Evolutionary conservation across 495 filamentous ascomycete species (phyloP).

Genomic region (Parmelia sp.): DNA sequence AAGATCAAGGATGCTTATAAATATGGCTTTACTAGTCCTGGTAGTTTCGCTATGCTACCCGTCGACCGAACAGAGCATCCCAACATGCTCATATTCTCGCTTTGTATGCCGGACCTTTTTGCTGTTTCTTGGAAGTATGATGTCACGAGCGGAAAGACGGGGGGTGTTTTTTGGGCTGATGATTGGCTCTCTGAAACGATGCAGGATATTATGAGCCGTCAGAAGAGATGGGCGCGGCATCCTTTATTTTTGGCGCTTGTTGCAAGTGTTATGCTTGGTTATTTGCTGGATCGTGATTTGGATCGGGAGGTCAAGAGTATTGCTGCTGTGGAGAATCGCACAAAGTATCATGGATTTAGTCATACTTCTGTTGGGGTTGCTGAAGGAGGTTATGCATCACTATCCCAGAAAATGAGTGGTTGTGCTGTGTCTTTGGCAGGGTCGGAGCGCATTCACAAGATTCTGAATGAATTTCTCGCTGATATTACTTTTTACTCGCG

Average conservation of each 20-base stretch:
- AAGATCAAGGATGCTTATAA: background rate
- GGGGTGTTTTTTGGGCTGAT: background rate
- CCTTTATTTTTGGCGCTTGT: background rate
- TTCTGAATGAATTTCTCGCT: background rate
- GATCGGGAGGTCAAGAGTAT: background rate
- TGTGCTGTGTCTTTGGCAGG: background rate
- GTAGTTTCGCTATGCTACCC: background rate
- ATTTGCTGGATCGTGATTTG: background rate
- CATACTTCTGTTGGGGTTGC: background rate
- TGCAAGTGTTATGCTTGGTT: background rate
- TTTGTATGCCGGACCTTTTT: background rate
- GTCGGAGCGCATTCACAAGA: background rate
- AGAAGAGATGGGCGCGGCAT: background rate
- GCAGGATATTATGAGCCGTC: background rate
- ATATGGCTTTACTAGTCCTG: background rate
- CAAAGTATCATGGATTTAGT: background rate
- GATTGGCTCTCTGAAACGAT: background rate
- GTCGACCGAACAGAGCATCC: background rate
- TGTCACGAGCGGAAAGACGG: background rate
- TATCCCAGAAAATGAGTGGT: background rate
- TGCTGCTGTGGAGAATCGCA: background rate
- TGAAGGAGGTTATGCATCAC: background rate
- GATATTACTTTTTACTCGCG: background rate
- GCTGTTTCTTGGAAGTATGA: background rate
- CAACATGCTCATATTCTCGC: background rate